A percentile compares a stretch with the other conserved stretches of the same genome.
These are phyloP conservation scores for Diatrype stigma DNA, from an alignment of 2,329 filamentous ascomycete genomes.

Conservation along the genomic window DNA sequence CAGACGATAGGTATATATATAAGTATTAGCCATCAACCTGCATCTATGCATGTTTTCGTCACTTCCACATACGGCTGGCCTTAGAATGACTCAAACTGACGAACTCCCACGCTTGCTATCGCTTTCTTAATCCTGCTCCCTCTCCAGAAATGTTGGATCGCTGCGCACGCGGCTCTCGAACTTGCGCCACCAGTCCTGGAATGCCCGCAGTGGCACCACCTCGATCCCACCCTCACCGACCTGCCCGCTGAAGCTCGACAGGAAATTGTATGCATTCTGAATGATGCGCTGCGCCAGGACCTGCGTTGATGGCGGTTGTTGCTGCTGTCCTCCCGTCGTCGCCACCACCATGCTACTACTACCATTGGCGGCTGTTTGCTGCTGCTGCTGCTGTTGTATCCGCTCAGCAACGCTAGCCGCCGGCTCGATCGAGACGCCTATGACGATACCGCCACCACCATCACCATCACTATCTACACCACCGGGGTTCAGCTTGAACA, in stretches of 20 bases:
- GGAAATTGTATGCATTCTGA: conserved; percentile 93
- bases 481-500: conserved; percentile 65
- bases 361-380: conserved; percentile 3
- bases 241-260: conserved; percentile 77
- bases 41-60: too few relatives aligned
- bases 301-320: conserved; percentile 60
- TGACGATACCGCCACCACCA: conserved; percentile 47
- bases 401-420: conserved; percentile 61
- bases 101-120: too few relatives aligned
- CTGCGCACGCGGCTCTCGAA: conserved; percentile 83
- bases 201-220: conserved; percentile 88
- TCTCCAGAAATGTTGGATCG: conserved; percentile 86
- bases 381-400: conserved; percentile 30
- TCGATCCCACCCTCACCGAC: conserved; percentile 63
- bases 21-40: too few relatives aligned
- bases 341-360: too few relatives aligned
- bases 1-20: too few relatives aligned
- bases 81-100: too few relatives aligned
- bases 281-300: conserved; percentile 90
- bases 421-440: conserved; percentile 81
- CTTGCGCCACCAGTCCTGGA: conserved; percentile 97
- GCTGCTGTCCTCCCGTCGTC: not conserved
- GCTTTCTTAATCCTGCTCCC: conserved; percentile 45
- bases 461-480: conserved; percentile 29
- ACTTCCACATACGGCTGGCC: too few relatives aligned